A percentile compares a stretch with the other conserved stretches of the same genome.
These are phyloP conservation scores for Ophiostoma himal-ulmi DNA, from an alignment of 2,329 filamentous ascomycete genomes.

Conservation along the genomic window DNA sequence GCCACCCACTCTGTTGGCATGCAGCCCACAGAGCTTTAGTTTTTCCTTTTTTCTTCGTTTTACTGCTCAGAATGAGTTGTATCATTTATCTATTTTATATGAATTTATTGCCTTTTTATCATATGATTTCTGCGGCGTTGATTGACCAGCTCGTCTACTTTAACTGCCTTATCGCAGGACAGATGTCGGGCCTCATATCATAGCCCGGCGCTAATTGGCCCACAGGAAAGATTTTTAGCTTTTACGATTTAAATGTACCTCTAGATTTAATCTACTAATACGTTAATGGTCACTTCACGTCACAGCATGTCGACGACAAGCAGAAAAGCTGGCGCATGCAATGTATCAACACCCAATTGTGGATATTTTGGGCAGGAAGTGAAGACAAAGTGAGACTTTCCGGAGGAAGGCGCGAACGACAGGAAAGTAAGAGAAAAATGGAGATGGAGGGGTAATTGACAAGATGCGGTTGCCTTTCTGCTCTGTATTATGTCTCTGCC, in stretches of 20 bases:
- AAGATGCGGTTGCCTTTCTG: not conserved
- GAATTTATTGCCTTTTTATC: not conserved
- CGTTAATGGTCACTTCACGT: constrained; percentile 4
- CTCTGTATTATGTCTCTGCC: not conserved
- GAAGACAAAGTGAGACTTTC: not conserved
- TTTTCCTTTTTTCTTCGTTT: not conserved
- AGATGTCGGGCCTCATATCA: constrained; percentile 1
- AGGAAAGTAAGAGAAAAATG: not conserved
- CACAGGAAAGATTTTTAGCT: constrained; percentile 11
- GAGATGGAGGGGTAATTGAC: constrained; percentile 2
- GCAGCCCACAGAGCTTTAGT: not conserved
- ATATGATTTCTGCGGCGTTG: not conserved
- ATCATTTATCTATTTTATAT: not conserved
- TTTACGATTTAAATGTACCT: not conserved
- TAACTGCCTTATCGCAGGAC: not conserved
- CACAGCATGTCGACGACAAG: not conserved
- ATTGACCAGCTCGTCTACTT: not conserved
- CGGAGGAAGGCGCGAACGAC: not conserved
- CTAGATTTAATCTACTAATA: not conserved
- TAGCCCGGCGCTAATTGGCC: constrained; percentile 12
- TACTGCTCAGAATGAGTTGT: not conserved
- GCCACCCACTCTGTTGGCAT: constrained; percentile 2
- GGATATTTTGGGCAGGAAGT: constrained; percentile 17
- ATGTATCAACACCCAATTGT: constrained; percentile 22
- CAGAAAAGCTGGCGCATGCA: constrained; percentile 9